Evolutionary conservation across 768 basidiomycete species (phyloP), one percentile per base, ranked within the genome.

Genomic region (Termitomyces sp.): DNA sequence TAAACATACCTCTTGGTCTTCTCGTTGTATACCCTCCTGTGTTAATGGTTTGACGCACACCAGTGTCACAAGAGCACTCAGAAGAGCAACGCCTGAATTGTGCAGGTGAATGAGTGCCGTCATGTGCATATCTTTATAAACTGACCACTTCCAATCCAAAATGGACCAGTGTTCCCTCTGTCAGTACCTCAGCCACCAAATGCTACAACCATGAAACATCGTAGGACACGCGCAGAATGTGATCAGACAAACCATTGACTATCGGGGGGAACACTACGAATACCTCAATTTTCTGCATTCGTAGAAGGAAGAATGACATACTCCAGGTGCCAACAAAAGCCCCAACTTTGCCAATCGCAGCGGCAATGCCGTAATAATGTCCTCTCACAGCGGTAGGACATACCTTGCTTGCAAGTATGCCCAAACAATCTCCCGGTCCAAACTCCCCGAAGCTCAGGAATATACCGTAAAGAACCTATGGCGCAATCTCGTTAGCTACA

Each of bases 361-460:
- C 92, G 5, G 92, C 93, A 28, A 84, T 60, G n/a, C 92, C 94
- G 65, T 93, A 94, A 69, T 85, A 88, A 53, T 92, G 88, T 3
- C 92, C 91, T 58, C 92, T 85, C 42, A 90, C 76, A 22, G 88
- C 92, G 1, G 94, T 95, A 0, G 94, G 90, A 61, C 87, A 84
- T 4, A 80, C 80, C 74, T 97, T 96, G 54, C 84, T 78, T 3
- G 94, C 93, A 60, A 96, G 79, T 12, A 97, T 76, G 60, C 49
- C 26, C 34, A 91, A 75, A 62, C 84, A 87, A 70, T 94, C 92
- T 28, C 94, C 94, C 4, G 94, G 91, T 20, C 88, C 92, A 28
- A 93, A 74, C 73, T 95, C 95, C 39, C 95, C 94, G 53, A 94
- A 87, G 64, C 83, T 85, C 63, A 94, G 67, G 81, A 96, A 97